Evolutionary conservation across 2,329 filamentous ascomycete species (phyloP).

Genomic region (Zymoseptoria tritici): DNA sequence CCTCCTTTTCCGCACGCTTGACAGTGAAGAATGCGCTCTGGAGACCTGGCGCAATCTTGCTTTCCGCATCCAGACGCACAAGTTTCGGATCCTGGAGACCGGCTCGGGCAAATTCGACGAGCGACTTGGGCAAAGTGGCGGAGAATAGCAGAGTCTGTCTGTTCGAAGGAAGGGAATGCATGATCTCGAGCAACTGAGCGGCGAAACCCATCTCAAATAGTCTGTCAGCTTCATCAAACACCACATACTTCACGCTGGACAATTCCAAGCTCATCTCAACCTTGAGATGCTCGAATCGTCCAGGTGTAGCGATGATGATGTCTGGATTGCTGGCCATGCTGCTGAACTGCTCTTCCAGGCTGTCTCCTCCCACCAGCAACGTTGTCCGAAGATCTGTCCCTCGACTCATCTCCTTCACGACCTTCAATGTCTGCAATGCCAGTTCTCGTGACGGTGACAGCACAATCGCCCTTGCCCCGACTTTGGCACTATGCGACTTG

Average conservation of each 20-base stretch:
- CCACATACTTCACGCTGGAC: slow-evolving; percentile 86
- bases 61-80: slow-evolving; percentile 85
- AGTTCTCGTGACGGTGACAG: slow-evolving; percentile 90
- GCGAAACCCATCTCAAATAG: slow-evolving; percentile 99
- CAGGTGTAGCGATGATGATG: slow-evolving; percentile 93
- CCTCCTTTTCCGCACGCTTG: slow-evolving; percentile 90
- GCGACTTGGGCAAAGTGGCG: slow-evolving; percentile 82
- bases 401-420: slow-evolving; percentile 86
- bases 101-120: slow-evolving; percentile 92
- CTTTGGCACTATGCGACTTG: slow-evolving; percentile 75
- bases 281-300: slow-evolving; percentile 91
- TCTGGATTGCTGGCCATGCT: slow-evolving; percentile 93
- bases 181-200: slow-evolving; percentile 83
- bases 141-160: slow-evolving; percentile 93
- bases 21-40: slow-evolving; percentile 91
- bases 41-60: slow-evolving; percentile 92
- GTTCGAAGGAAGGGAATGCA: slow-evolving; percentile 74
- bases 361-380: slow-evolving; percentile 88
- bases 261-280: slow-evolving; percentile 92
- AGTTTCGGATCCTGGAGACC: slow-evolving; percentile 88
- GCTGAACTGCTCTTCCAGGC: slow-evolving; percentile 87
- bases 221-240: slow-evolving; percentile 95
- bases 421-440: slow-evolving; percentile 89
- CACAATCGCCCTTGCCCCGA: slow-evolving; percentile 80
- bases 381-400: slow-evolving; percentile 90